Conservation (phyloP, 2,329 filamentous ascomycete species). For the Capronia epimyces region DNA sequence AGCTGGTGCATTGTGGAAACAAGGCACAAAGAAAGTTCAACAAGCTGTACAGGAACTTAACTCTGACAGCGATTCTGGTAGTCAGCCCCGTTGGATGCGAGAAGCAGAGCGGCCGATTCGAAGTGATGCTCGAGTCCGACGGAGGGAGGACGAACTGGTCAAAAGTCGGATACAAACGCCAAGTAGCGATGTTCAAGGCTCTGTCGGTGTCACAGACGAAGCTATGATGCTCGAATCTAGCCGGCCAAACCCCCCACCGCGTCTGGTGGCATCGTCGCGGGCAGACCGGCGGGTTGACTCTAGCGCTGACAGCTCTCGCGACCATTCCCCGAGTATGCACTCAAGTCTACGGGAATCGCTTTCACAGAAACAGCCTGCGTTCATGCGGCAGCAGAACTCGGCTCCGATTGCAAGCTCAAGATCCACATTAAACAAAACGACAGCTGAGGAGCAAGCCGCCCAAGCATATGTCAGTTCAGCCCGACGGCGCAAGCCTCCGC, state of each 20-base stretch:
- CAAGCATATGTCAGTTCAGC: conserved; percentile 85
- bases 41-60: conserved; percentile 85
- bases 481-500: conserved; percentile 62
- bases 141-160: conserved; percentile 12
- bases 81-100: conserved; percentile 92
- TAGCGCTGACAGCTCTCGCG: conserved; percentile 32
- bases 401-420: conserved; percentile 49
- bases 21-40: conserved; percentile 84
- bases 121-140: conserved; percentile 25
- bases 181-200: conserved; percentile 4
- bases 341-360: conserved; percentile 39
- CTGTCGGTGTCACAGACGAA: conserved; percentile 38
- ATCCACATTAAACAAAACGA: conserved; percentile 64
- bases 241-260: conserved; percentile 48
- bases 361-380: conserved; percentile 42
- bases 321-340: conserved; percentile 49
- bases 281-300: conserved; percentile 19
- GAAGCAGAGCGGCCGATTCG: conserved; percentile 47
- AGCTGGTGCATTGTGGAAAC: conserved; percentile 92
- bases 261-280: conserved; percentile 27
- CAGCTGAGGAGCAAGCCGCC: conserved; percentile 71
- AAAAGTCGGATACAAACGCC: conserved; percentile 22
- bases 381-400: conserved; percentile 52
- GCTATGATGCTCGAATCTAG: conserved; percentile 73
- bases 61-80: conserved; percentile 62